Conservation (phyloP, 495 filamentous ascomycete genomes). For the Aspergillus mulundensis region DNA sequence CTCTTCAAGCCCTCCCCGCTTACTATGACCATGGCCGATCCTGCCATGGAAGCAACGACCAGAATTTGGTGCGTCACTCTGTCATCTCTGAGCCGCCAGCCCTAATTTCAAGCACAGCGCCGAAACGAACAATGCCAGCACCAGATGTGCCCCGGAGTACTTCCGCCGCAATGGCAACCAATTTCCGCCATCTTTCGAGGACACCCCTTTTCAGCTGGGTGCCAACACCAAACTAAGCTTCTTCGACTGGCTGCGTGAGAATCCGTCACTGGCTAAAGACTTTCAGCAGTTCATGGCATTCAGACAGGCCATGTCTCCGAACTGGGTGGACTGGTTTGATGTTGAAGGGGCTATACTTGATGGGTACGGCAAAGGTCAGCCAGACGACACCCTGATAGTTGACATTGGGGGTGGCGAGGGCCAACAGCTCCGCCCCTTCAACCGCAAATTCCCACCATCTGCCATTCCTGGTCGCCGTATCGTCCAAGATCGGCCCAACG, state of each 20-base stretch:
- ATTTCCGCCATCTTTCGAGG: slow-evolving; percentile 20
- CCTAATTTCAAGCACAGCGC: slow-evolving; percentile 3
- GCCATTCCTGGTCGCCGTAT: slow-evolving; percentile 15
- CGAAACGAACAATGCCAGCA: slow-evolving; percentile 15
- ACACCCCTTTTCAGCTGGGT: slow-evolving; percentile 39
- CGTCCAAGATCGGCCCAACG: slow-evolving; percentile 24
- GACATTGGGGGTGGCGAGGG: slow-evolving; percentile 23
- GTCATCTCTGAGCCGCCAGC: not conserved
- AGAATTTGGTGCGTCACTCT: not conserved
- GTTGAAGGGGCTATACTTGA: slow-evolving; percentile 21
- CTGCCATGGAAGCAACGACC: not conserved
- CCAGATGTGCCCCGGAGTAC: slow-evolving; percentile 23
- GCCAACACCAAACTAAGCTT: slow-evolving; percentile 26
- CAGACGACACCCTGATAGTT: slow-evolving; percentile 31
- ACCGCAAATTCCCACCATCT: slow-evolving; percentile 20
- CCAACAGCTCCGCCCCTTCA: slow-evolving; percentile 19
- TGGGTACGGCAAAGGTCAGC: slow-evolving; percentile 8
- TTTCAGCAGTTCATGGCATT: slow-evolving; percentile 29
- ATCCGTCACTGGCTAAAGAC: slow-evolving; percentile 15
- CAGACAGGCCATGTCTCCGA: slow-evolving; percentile 19
- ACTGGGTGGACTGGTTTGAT: slow-evolving; percentile 32
- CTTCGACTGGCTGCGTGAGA: slow-evolving; percentile 28
- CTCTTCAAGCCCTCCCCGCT: slow-evolving; percentile 18
- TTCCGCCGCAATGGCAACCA: slow-evolving; percentile 24
- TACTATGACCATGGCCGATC: slow-evolving; percentile 19